These are phyloP conservation scores for Botrytis paeoniae DNA, from an alignment of 2,329 filamentous ascomycete genomes.

Conservation along the genomic window DNA sequence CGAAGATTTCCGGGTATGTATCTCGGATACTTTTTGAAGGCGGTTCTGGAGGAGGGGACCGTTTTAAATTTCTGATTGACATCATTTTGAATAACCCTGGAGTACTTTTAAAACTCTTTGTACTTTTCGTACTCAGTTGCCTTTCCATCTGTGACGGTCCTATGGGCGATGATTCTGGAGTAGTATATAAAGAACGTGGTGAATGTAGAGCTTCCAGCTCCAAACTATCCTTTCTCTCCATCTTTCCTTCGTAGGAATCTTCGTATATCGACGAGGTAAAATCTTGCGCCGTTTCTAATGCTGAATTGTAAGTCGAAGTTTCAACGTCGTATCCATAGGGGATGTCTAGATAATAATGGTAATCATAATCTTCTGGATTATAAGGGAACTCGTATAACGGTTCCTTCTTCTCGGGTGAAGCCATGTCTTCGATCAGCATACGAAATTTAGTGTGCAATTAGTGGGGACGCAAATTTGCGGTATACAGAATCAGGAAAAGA, in stretches of 20 bases:
- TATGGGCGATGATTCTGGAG: neutral
- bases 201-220: neutral
- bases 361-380: slow-evolving; percentile 9
- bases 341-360: slow-evolving; percentile 15
- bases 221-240: neutral
- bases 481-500: slow-evolving; percentile 7
- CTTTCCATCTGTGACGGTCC: neutral
- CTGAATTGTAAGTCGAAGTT: slow-evolving; percentile 11
- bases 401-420: neutral
- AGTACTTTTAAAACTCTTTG: neutral
- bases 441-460: slow-evolving; percentile 1
- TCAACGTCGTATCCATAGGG: slow-evolving; percentile 4
- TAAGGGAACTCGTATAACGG: slow-evolving; percentile 5
- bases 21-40: neutral
- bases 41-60: neutral
- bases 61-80: neutral
- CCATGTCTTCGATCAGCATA: slow-evolving; percentile 1
- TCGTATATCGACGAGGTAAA: neutral
- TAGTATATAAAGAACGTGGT: neutral
- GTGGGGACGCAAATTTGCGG: slow-evolving; percentile 2
- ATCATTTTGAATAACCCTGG: slow-evolving; percentile 15
- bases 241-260: slow-evolving; percentile 1
- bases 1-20: neutral
- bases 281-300: neutral
- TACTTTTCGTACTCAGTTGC: slow-evolving; percentile 5